Evolutionary conservation across 2,329 filamentous ascomycete genomes (phyloP), one percentile per base, ranked within the genome.

Genomic region (Orbilia blumenaviensis): DNA sequence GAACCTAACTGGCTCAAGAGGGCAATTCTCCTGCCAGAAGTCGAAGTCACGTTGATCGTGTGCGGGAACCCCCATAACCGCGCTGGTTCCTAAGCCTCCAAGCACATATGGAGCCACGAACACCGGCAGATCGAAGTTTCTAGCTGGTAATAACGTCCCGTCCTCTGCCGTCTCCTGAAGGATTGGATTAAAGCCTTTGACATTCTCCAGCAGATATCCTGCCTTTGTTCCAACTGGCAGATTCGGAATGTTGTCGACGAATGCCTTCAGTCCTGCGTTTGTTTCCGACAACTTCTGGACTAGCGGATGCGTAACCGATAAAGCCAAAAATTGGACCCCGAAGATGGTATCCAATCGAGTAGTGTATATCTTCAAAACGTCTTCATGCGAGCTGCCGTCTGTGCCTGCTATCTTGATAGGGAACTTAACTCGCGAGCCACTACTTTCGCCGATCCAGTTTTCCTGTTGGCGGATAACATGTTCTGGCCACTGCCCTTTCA

Each of bases 51-150:
- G 87, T 3, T 86, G 81, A 82, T 97, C 93, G 81, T 97, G 93
- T 1, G 90, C 93, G 0, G 93, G 93, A 6, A 96, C 93, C 46
- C 93, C 93, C 93, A 97, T 96, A 1, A 96, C 91, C 8, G 93
- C 93, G 0, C 93, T 93, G 78, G 93, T 91, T 14, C 93, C 92
- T 79, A 96, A 95, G 80, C 93, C 91, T 25, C 90, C 91, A 3
- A 96, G 85, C 9, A 96, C 93, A 81, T 96, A 96, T 0, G 92
- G 90, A 8, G 93, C 92, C 21, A 92, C 91, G 80, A 91, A 96
- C 3, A 96, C 86, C 0, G 93, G 92, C 3, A 96, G 79, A 81
- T 88, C 86, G 34, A 87, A 7, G 83, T 82, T 6, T 88, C 85
- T 9, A 88, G 81, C 0, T 38, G 56, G 63, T 58, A 38, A 44